Conservation (phyloP, 1,284 basidiomycete species). For the Ustilago nuda region DNA sequence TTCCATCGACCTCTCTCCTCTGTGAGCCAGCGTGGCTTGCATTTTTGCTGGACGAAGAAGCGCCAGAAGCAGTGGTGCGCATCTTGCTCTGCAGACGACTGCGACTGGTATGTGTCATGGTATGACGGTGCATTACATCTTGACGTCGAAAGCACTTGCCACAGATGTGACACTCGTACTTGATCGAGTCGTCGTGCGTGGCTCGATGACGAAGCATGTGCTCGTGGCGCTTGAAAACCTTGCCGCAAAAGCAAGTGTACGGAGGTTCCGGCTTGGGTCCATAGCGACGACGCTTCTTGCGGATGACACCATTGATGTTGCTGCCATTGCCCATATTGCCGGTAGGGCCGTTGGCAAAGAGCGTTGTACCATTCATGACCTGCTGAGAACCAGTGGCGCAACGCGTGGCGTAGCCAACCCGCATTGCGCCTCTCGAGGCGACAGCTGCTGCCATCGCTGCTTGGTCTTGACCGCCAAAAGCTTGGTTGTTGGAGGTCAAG, state of each 20-base stretch:
- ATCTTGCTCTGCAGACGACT: slow-evolving; percentile 33
- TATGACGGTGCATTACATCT: slow-evolving; percentile 55
- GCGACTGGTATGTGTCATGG: slow-evolving; percentile 41
- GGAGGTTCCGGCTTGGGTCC: slow-evolving; percentile 47
- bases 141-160: slow-evolving; percentile 52
- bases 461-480: slow-evolving; percentile 12
- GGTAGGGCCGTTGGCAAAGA: slow-evolving; percentile 3
- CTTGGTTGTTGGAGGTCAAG: neutral
- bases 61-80: slow-evolving; percentile 21
- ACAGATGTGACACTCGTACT: slow-evolving; percentile 50
- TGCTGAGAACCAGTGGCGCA: slow-evolving; percentile 27
- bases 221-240: slow-evolving; percentile 52
- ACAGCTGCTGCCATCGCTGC: neutral
- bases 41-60: neutral
- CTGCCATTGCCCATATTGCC: neutral
- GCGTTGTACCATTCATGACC: neutral
- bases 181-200: slow-evolving; percentile 48
- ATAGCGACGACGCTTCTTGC: slow-evolving; percentile 44
- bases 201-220: slow-evolving; percentile 53
- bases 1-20: neutral
- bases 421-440: slow-evolving; percentile 2
- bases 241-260: slow-evolving; percentile 49
- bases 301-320: slow-evolving; percentile 2
- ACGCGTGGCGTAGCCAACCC: slow-evolving; percentile 24
- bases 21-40: neutral